A percentile compares a stretch with the other conserved stretches of the same genome.
Conservation (phyloP, 306 rosid species). For the Canavalia gladiata region DNA sequence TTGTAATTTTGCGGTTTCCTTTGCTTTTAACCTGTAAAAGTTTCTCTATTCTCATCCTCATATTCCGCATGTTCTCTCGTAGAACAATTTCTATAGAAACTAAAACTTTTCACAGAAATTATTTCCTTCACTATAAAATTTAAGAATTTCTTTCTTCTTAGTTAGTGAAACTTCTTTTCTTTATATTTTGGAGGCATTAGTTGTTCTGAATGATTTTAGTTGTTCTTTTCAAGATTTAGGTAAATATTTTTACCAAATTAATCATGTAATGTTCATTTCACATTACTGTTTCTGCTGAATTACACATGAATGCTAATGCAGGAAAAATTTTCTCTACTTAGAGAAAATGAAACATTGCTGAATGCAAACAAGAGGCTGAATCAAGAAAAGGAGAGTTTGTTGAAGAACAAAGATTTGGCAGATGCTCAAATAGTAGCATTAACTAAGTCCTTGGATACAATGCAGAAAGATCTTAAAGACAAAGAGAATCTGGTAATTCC, state of each 20-base stretch:
- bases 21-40: neutral
- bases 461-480: constrained; percentile 85
- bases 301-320: constrained; percentile 53
- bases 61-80: neutral
- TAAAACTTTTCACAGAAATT: neutral
- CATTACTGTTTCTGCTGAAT: constrained; percentile 41
- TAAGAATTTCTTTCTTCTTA: constrained; percentile 9
- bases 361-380: constrained; percentile 68
- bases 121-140: constrained; percentile 9
- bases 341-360: constrained; percentile 67
- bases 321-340: constrained; percentile 84
- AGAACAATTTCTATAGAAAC: constrained; percentile 6
- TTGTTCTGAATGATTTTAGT: constrained; percentile 18
- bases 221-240: constrained; percentile 9
- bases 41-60: constrained; percentile 1
- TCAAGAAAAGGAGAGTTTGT: constrained; percentile 70
- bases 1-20: neutral
- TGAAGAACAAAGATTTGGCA: constrained; percentile 73
- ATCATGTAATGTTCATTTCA: constrained; percentile 37
- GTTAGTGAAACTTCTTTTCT: constrained; percentile 6
- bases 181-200: constrained; percentile 26
- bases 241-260: constrained; percentile 30
- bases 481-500: constrained; percentile 79
- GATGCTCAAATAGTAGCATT: constrained; percentile 75
- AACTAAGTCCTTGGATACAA: constrained; percentile 79